A percentile compares a stretch with the other conserved stretches of the same genome.
Evolutionary conservation across 2,329 filamentous ascomycete genomes (phyloP).

Genomic region (Botryotinia narcissicola): DNA sequence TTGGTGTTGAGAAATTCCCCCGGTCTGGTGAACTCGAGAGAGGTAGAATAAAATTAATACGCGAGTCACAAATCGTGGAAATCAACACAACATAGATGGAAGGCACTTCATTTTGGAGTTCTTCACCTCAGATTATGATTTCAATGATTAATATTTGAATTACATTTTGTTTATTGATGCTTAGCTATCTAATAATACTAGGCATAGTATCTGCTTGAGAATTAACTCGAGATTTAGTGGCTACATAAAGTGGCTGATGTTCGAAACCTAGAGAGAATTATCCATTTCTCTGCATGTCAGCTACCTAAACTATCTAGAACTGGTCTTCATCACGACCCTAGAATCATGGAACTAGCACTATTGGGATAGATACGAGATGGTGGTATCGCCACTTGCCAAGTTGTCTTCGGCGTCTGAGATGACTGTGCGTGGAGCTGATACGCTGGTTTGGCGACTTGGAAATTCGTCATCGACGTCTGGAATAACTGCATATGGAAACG

Average conservation of each 20-base stretch:
- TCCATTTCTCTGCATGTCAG: neutral
- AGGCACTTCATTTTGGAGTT: neutral
- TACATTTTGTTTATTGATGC: neutral
- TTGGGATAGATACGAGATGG: neutral
- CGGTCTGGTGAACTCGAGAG: neutral
- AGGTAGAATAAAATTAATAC: neutral
- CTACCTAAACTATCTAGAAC: neutral
- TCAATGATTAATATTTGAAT: neutral
- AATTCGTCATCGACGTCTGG: fast-evolving
- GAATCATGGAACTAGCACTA: neutral
- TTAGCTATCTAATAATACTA: neutral
- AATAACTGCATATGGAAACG: neutral
- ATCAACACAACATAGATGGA: neutral
- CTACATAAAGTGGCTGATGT: neutral
- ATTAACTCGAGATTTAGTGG: neutral
- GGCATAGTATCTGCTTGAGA: neutral
- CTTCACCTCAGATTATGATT: neutral
- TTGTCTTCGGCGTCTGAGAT: neutral
- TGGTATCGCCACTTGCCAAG: neutral
- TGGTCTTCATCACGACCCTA: neutral
- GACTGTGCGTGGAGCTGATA: neutral
- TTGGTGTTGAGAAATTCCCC: neutral
- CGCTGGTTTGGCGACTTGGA: neutral
- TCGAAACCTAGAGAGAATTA: neutral
- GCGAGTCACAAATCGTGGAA: neutral